Evolutionary conservation across 1,284 basidiomycete species (phyloP).

Genomic region (Hypsizygus ulmarius): DNA sequence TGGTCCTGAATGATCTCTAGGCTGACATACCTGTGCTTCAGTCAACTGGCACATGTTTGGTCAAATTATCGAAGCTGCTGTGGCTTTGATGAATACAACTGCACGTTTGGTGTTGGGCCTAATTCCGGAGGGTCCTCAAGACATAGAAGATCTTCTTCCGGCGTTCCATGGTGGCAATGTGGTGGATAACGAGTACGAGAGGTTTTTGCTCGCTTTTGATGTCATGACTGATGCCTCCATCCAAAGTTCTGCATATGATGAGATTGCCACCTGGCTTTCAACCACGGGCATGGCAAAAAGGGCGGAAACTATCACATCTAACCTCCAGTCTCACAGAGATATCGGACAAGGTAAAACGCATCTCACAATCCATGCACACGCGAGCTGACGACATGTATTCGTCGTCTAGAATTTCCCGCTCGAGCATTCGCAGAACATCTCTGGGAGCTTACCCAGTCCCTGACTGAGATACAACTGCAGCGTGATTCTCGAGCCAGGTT

Average conservation of each 20-base stretch:
- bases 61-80: constrained; percentile 41
- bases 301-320: constrained; percentile 37
- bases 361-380: background rate
- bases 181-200: constrained; percentile 16
- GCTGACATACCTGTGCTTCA: constrained; percentile 22
- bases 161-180: constrained; percentile 22
- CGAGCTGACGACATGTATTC: background rate
- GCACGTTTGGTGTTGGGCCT: constrained; percentile 31
- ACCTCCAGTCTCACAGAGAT: constrained; percentile 48
- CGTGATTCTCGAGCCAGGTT: constrained; percentile 22
- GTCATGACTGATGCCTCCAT: constrained; percentile 1
- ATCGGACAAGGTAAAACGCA: constrained; percentile 48
- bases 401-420: constrained; percentile 49
- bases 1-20: constrained; percentile 3
- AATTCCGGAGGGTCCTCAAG: constrained; percentile 25
- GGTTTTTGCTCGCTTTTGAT: background rate
- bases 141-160: constrained; percentile 23
- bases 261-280: constrained; percentile 42
- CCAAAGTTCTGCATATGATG: constrained; percentile 39
- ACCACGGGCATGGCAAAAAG: constrained; percentile 25
- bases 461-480: constrained; percentile 30
- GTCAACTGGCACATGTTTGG: constrained; percentile 62
- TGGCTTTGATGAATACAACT: constrained; percentile 40
- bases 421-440: constrained; percentile 50
- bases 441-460: constrained; percentile 38